Percentiles rank a stretch among this genome's conserved stretches.
Conservation (phyloP, 768 basidiomycete genomes). For the Russula sp. region DNA sequence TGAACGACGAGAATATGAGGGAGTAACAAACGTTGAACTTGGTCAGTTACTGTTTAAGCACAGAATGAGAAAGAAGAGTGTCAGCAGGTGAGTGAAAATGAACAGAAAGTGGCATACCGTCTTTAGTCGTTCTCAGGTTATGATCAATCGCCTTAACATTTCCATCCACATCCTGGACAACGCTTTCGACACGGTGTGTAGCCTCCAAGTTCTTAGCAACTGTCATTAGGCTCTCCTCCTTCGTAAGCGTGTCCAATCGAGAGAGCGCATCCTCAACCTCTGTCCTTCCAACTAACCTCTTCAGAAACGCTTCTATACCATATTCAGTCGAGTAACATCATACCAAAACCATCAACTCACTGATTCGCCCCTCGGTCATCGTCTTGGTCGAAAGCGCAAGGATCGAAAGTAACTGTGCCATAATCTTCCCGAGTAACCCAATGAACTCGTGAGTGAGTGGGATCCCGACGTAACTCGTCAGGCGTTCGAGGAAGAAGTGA, state of each 20-base stretch:
- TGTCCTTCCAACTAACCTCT: neutral
- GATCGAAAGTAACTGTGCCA: neutral
- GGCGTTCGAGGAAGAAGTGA: neutral
- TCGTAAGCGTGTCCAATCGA: neutral
- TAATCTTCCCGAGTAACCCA: neutral
- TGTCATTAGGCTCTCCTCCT: neutral
- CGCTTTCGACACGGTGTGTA: neutral
- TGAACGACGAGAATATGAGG: too few species aligned
- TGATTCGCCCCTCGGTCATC: neutral
- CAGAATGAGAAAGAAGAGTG: too few species aligned
- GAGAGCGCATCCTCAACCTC: neutral
- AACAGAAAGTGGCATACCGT: neutral
- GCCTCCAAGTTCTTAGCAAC: neutral
- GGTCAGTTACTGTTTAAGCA: neutral
- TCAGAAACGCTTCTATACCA: neutral
- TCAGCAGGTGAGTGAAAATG: neutral
- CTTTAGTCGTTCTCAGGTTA: too few species aligned
- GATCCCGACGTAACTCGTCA: neutral
- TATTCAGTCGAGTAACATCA: neutral
- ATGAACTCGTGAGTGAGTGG: neutral
- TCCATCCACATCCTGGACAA: too few species aligned
- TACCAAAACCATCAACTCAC: neutral
- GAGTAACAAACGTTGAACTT: neutral
- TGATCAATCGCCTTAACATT: neutral
- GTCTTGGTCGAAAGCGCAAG: neutral